Conservation (phyloP, 1,284 basidiomycete species). For the Heterobasidion parviporum region DNA sequence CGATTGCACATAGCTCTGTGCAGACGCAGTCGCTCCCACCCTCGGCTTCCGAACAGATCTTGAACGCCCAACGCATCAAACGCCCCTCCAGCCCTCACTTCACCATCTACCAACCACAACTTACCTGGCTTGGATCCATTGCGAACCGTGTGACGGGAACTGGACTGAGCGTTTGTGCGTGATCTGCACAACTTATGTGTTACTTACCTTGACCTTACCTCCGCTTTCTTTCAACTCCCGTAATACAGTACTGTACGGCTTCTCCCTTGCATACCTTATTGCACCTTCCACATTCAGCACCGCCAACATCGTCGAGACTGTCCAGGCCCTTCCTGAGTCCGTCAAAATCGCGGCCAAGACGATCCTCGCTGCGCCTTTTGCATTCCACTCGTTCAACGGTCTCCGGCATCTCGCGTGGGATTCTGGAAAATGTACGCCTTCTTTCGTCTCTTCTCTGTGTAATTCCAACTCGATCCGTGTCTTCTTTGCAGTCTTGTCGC, state of each 20-base stretch:
- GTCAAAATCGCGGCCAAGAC: conserved; percentile 73
- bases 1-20: conserved; percentile 25
- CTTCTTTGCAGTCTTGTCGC: conserved; percentile 52
- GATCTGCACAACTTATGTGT: background rate
- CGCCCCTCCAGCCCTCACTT: conserved; percentile 91
- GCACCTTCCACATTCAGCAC: conserved; percentile 78
- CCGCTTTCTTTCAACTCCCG: background rate
- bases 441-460: conserved; percentile 11
- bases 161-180: conserved; percentile 72
- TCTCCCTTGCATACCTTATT: conserved; percentile 81
- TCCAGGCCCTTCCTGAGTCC: conserved; percentile 60
- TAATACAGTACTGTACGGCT: conserved; percentile 75
- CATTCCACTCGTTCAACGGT: conserved; percentile 90
- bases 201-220: background rate
- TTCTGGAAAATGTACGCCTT: conserved; percentile 70
- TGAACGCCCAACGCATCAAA: conserved; percentile 81
- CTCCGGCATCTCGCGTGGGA: conserved; percentile 93
- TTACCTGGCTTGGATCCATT: conserved; percentile 86
- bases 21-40: conserved; percentile 60
- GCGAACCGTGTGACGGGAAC: conserved; percentile 81
- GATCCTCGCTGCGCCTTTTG: conserved; percentile 75
- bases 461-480: background rate
- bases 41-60: conserved; percentile 52
- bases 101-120: conserved; percentile 93
- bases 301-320: conserved; percentile 67